Percentiles rank a stretch among this genome's conserved stretches.
phyloP scores from a whole-genome alignment of 768 basidiomycete genomes.

The Amanita rimosa region DNA sequence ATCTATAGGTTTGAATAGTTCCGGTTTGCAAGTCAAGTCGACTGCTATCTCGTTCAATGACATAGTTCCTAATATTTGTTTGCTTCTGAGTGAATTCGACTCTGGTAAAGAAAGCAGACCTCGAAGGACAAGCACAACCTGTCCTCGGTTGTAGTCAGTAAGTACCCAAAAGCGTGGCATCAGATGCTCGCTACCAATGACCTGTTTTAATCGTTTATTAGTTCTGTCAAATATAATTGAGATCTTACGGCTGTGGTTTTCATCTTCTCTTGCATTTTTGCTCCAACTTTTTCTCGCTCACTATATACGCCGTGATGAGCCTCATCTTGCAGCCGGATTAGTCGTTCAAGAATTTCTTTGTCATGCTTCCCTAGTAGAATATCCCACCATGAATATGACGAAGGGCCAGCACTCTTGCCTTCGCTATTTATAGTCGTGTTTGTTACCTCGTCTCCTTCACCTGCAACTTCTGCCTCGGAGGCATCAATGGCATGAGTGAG shows the following conservation, averaged over 20 bases:
- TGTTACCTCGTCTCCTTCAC: slow-evolving; percentile 18
- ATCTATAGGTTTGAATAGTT: slow-evolving; percentile 47
- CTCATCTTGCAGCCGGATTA: slow-evolving; percentile 24
- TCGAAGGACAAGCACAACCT: slow-evolving; percentile 68
- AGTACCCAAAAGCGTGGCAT: slow-evolving; percentile 85
- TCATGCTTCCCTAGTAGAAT: slow-evolving; percentile 73
- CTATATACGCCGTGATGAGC: slow-evolving; percentile 3
- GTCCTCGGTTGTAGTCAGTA: slow-evolving; percentile 63
- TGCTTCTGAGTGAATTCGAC: not conserved
- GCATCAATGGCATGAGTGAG: slow-evolving; percentile 59
- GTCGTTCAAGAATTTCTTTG: slow-evolving; percentile 70
- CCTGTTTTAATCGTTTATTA: slow-evolving; percentile 12
- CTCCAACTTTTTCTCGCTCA: slow-evolving; percentile 13
- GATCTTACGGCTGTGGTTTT: slow-evolving; percentile 38
- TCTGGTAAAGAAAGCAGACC: slow-evolving; percentile 21
- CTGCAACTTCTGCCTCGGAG: slow-evolving; percentile 54
- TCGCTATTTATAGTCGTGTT: not conserved
- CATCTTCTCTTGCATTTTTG: slow-evolving; percentile 29
- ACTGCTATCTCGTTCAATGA: slow-evolving; percentile 80
- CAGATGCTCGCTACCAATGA: slow-evolving; percentile 52
- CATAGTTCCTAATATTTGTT: slow-evolving; percentile 50
- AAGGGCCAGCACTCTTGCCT: not conserved
- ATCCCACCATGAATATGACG: slow-evolving; percentile 71
- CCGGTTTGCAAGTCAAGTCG: slow-evolving; percentile 73
- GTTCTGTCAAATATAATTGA: not conserved